phyloP scores from a whole-genome alignment of 176 grass and related monocot species.

The Dactylis glomerata region DNA sequence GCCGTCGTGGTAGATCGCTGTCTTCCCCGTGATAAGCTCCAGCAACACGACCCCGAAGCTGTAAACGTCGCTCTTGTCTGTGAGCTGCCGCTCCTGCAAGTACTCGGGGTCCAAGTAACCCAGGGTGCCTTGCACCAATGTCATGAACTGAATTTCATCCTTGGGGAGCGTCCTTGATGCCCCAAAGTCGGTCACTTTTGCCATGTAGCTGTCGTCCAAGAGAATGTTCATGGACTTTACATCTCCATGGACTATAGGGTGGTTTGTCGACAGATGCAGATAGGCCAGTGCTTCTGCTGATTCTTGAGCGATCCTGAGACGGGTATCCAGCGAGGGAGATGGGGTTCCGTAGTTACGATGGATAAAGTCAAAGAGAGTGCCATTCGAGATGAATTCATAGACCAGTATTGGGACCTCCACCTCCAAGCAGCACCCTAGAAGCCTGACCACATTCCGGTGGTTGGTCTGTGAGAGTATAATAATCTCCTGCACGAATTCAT shows the following conservation, averaged over 20 bases:
- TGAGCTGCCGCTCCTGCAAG: slow-evolving; percentile 10
- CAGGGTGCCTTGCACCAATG: neutral
- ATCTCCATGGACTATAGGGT: slow-evolving; percentile 1
- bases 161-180: slow-evolving; percentile 1
- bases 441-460: neutral
- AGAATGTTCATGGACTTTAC: slow-evolving; percentile 1
- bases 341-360: neutral
- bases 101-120: slow-evolving; percentile 28
- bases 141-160: slow-evolving; percentile 4
- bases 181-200: neutral
- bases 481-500: neutral
- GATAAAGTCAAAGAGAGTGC: neutral
- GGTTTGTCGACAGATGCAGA: slow-evolving; percentile 9
- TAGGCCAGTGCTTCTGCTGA: neutral
- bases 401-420: neutral
- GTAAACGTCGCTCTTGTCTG: slow-evolving; percentile 3
- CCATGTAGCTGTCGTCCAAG: neutral
- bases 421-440: neutral
- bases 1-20: neutral
- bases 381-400: neutral
- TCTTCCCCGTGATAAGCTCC: slow-evolving; percentile 5
- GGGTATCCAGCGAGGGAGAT: neutral
- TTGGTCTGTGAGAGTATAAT: neutral
- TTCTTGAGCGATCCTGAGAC: neutral
- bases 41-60: slow-evolving; percentile 23